Base-by-base conservation (phyloP, 2,329 filamentous ascomycete species). In the Nannizziopsis barbatae region DNA sequence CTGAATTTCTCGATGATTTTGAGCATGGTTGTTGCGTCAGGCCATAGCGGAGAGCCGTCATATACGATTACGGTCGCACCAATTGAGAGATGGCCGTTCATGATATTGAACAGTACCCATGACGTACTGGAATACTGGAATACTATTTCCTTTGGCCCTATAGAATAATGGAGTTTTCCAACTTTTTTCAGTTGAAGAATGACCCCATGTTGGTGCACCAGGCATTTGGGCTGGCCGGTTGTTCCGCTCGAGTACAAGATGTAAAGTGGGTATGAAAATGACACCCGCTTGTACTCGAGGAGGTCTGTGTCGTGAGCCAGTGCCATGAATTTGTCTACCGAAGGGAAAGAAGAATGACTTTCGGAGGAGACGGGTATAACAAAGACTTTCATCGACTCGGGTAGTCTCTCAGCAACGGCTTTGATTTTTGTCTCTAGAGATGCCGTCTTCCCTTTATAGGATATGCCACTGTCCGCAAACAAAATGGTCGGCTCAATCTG, bases 31-130 rank as follows among this genome's bases (percentile, higher is more conserved):
- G 56, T 60, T 1, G 63, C 58, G 47, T 62, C 59, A 2, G 69
- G 70, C 56, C 65, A 68, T 37, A 71, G 57, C 0, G 69, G 67
- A 1, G 63, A 66, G 15, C 70, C 70, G 48, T 71, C 68, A 56
- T 71, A 73, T 40, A 67, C 61, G 8, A 52, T 15, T 7, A 50
- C n/a, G 2, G 50, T 49, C 35, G 50, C 62, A n/a, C 69, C 68
- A 22, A 62, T 62, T 10, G 64, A 61, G n/a, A 70, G 58, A 52
- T 70, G 64, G 22, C 66, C 66, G 47, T 66, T 63, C 66, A 70
- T 68, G 37, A 69, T 64, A 54, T 70, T 69, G 58, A 66, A 71
- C n/a, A 72, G 61, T 1, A 72, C 65, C 71, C 71, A 73, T 5
- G 67, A 69, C 1, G 70, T 72, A 38, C 62, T 69, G 4, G 63